These are phyloP conservation scores for Neurospora pannonica DNA, from an alignment of 495 filamentous ascomycete species.

Conservation along the genomic window DNA sequence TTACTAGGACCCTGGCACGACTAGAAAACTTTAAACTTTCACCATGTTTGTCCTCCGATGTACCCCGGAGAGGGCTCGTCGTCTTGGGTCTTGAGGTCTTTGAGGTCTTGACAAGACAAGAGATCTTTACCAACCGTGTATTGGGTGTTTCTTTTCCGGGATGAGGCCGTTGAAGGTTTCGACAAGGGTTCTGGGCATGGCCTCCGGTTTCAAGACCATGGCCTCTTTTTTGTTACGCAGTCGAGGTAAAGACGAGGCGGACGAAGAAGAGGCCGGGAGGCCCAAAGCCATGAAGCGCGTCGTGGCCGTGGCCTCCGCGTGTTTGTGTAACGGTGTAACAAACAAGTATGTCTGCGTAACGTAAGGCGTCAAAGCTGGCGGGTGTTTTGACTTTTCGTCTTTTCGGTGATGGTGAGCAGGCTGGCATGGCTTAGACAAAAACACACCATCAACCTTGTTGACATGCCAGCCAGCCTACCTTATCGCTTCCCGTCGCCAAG, in stretches of 20 bases:
- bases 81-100: background rate
- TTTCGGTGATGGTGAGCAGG: background rate
- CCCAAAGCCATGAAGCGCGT: background rate
- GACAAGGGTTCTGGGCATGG: background rate
- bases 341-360: background rate
- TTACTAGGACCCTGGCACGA: background rate
- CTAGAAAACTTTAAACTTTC: background rate
- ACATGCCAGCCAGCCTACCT: background rate
- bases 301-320: background rate
- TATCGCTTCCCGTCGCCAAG: background rate
- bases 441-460: background rate
- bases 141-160: background rate
- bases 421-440: background rate
- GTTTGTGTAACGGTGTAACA: background rate
- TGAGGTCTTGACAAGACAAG: background rate
- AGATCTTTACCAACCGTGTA: background rate
- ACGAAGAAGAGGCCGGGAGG: background rate
- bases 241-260: background rate
- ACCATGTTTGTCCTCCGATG: background rate
- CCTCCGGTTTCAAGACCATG: background rate
- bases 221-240: background rate
- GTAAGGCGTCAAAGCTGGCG: background rate
- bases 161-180: background rate
- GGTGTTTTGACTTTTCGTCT: background rate
- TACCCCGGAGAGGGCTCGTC: background rate